Percentiles rank a stretch among this genome's conserved stretches.
phyloP scores from a whole-genome alignment of 345 rosid genomes.

The Camelina hispida region DNA sequence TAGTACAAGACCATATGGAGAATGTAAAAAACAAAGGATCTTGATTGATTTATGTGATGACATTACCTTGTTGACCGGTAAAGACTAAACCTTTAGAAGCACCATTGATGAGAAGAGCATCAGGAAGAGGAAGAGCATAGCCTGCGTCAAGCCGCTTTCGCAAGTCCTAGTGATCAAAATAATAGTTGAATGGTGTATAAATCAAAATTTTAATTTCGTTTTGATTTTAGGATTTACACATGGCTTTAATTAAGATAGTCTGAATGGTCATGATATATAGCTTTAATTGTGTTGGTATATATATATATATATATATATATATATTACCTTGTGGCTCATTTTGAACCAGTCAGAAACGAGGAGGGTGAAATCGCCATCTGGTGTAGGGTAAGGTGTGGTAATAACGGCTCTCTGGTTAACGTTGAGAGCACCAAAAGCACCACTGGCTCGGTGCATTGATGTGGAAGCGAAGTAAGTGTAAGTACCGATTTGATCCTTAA shows the following conservation, averaged over 20 bases:
- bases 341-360: slow-evolving; percentile 76
- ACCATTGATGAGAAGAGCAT: slow-evolving; percentile 81
- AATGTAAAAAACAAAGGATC: background rate
- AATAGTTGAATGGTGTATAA: background rate
- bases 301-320: too few species aligned
- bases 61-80: slow-evolving; percentile 64
- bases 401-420: slow-evolving; percentile 58
- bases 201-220: too few species aligned
- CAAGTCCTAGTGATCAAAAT: slow-evolving; percentile 52
- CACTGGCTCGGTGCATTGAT: slow-evolving; percentile 66
- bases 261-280: too few species aligned
- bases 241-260: too few species aligned
- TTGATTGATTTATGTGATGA: slow-evolving; percentile 13
- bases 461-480: slow-evolving; percentile 75
- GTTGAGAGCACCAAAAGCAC: slow-evolving; percentile 72
- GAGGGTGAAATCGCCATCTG: slow-evolving; percentile 68
- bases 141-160: slow-evolving; percentile 57
- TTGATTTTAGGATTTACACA: too few species aligned
- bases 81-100: slow-evolving; percentile 42
- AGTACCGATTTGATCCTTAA: slow-evolving; percentile 84
- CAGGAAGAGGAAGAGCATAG: slow-evolving; percentile 55
- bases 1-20: background rate
- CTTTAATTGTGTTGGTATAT: too few species aligned
- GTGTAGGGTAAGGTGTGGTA: slow-evolving; percentile 58
- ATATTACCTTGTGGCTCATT: slow-evolving; percentile 57